A percentile compares a stretch with the other conserved stretches of the same genome.
These are phyloP conservation scores for Akanthomyces muscarius DNA, from an alignment of 2,329 filamentous ascomycete genomes.

Conservation along the genomic window DNA sequence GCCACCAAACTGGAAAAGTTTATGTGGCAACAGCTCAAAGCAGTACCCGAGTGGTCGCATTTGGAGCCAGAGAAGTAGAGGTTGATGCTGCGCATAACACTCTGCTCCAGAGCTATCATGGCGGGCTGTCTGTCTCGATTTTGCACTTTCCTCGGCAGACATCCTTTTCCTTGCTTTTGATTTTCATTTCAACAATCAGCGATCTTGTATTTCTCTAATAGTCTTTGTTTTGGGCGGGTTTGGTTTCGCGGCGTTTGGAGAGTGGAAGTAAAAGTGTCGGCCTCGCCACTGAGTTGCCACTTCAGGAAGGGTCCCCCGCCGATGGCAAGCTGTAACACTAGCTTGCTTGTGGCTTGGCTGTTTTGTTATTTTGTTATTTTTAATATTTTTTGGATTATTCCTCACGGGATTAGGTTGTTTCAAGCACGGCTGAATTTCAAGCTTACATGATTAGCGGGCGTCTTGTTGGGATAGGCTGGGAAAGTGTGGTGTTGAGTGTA, in stretches of 20 bases:
- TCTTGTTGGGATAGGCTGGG: background rate
- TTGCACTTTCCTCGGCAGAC: background rate
- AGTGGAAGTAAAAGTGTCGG: background rate
- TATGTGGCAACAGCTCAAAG: slow-evolving; percentile 91
- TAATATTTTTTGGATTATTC: background rate
- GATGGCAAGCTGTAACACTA: background rate
- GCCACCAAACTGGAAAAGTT: slow-evolving; percentile 90
- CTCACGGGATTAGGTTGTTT: background rate
- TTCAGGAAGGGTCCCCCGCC: background rate
- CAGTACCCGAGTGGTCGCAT: slow-evolving; percentile 87
- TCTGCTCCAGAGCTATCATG: no score
- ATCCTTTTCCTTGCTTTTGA: background rate
- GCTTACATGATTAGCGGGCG: slow-evolving; percentile 16
- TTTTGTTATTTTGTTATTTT: background rate
- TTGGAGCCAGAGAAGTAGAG: slow-evolving; percentile 46
- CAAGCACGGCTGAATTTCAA: background rate
- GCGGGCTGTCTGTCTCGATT: background rate
- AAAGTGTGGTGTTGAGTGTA: background rate
- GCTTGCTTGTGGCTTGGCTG: background rate
- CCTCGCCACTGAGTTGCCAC: background rate
- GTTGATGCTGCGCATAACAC: background rate
- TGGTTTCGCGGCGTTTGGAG: background rate
- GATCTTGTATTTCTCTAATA: background rate
- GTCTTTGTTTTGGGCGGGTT: background rate
- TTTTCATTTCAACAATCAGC: background rate